These are phyloP conservation scores for Grammothele lineata DNA, from an alignment of 768 basidiomycete species.

Conservation along the genomic window DNA sequence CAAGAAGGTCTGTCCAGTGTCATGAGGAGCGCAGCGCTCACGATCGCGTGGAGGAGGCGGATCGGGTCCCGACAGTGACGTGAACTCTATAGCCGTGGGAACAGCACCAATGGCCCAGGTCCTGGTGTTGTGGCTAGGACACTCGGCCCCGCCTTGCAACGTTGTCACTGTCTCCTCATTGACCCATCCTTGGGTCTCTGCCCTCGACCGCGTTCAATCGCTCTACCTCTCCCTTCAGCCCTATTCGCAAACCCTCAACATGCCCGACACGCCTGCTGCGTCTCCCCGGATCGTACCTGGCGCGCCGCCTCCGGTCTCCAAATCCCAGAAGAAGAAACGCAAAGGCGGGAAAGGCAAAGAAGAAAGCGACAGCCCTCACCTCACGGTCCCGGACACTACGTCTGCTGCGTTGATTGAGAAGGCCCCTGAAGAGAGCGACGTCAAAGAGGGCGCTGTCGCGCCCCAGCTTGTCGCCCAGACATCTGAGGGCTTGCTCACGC, in stretches of 20 bases:
- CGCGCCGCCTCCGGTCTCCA: conserved; percentile 63
- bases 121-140: no score
- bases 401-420: conserved; percentile 46
- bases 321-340: conserved; percentile 62
- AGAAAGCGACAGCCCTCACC: conserved; percentile 42
- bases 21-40: no score
- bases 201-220: no score
- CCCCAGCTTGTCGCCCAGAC: conserved; percentile 42
- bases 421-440: conserved; percentile 43
- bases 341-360: conserved; percentile 42
- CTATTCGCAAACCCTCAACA: conserved; percentile 13
- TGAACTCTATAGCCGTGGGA: no score
- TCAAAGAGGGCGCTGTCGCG: conserved; percentile 42
- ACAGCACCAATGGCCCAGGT: no score
- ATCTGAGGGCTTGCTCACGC: conserved; percentile 16
- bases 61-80: no score
- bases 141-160: no score
- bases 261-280: conserved; percentile 30
- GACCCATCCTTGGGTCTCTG: no score
- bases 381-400: conserved; percentile 41
- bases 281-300: conserved; percentile 66
- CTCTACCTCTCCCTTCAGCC: no score
- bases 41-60: no score
- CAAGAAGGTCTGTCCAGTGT: no score
- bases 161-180: no score